These are phyloP conservation scores for Quercus suber DNA, from an alignment of 306 rosid species.

Conservation along the genomic window DNA sequence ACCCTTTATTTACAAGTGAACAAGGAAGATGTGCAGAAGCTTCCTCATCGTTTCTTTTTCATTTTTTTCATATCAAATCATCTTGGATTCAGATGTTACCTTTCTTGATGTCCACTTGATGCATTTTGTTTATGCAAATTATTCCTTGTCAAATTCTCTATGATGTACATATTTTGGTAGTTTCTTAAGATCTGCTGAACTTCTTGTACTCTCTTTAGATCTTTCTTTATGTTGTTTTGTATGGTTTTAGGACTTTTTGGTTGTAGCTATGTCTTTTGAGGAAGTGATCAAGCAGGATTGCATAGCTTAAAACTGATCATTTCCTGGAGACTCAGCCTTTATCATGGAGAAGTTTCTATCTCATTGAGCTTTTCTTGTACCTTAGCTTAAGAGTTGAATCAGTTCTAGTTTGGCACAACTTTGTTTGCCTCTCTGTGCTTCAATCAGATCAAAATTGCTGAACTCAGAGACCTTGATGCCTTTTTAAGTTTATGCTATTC, in stretches of 20 bases:
- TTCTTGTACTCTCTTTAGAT: background rate
- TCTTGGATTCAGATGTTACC: background rate
- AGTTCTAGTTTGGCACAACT: background rate
- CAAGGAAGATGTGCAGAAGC: conserved; percentile 19
- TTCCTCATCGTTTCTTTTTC: conserved; percentile 20
- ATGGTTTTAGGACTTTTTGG: background rate
- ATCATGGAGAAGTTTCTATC: background rate
- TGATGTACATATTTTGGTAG: background rate
- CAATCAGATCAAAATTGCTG: background rate
- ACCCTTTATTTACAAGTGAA: background rate
- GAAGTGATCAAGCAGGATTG: background rate
- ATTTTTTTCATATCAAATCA: background rate
- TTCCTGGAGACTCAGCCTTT: background rate
- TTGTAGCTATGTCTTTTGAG: background rate
- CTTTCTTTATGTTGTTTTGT: background rate
- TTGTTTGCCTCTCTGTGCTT: conserved; percentile 15
- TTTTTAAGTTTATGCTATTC: background rate
- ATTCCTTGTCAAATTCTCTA: background rate
- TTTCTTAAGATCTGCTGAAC: background rate
- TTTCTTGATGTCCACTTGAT: background rate
- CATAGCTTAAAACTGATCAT: background rate
- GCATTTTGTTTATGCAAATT: background rate
- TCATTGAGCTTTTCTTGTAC: background rate
- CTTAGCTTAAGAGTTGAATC: background rate
- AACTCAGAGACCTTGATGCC: background rate